Evolutionary conservation across 768 basidiomycete genomes (phyloP).

Genomic region (Podaxis sp.): DNA sequence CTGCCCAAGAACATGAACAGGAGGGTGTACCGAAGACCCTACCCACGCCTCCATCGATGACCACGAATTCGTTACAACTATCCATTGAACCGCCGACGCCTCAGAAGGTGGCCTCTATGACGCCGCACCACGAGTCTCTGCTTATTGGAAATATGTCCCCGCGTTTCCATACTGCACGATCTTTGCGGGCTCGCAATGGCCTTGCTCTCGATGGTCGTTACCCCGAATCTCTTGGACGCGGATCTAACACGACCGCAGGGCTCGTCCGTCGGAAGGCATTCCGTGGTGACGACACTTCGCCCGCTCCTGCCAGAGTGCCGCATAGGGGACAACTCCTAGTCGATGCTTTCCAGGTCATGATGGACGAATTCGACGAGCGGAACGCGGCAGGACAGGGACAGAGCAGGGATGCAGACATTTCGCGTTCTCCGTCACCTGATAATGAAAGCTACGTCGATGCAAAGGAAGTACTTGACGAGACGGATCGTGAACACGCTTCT

Average conservation of each 20-base stretch:
- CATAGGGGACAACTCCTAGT: slow-evolving; percentile 1
- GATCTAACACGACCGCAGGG: not conserved
- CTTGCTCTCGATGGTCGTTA: slow-evolving; percentile 36
- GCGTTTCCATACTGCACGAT: slow-evolving; percentile 23
- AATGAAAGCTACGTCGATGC: slow-evolving; percentile 6
- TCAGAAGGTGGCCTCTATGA: slow-evolving; percentile 17
- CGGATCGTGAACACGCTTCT: not conserved
- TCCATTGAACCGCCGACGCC: slow-evolving; percentile 42
- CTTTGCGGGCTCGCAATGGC: slow-evolving; percentile 52
- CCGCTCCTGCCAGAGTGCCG: not conserved
- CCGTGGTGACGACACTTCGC: not conserved
- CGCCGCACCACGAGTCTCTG: slow-evolving; percentile 9
- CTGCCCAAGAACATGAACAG: not conserved
- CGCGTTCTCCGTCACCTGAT: slow-evolving; percentile 9
- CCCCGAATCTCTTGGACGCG: not conserved
- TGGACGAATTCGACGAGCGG: slow-evolving; percentile 7
- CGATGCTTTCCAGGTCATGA: slow-evolving; percentile 7
- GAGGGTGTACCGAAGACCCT: not conserved
- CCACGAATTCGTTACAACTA: slow-evolving; percentile 25
- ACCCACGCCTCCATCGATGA: not conserved
- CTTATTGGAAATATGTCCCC: slow-evolving; percentile 13
- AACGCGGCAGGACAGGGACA: not conserved
- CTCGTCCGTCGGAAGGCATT: not conserved
- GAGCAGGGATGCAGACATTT: not conserved
- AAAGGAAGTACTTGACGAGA: slow-evolving; percentile 7